phyloP scores from a whole-genome alignment of 768 basidiomycete species.

The Tubosaeta brunneosetosa region DNA sequence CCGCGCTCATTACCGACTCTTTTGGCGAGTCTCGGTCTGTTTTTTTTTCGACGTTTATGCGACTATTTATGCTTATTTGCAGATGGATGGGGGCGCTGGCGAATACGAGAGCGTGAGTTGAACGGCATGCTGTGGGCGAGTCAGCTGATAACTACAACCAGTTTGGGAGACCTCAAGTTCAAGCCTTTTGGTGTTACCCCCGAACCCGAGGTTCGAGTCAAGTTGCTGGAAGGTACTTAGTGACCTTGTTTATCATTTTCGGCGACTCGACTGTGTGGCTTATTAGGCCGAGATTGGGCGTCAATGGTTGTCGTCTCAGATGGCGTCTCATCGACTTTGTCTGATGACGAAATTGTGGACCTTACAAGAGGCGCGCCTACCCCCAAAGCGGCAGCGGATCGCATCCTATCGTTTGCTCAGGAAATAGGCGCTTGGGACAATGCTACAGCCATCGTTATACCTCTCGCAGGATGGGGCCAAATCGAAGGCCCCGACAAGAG shows the following conservation, averaged over 20 bases:
- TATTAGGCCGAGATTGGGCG: constrained; percentile 76
- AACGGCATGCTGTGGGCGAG: not conserved
- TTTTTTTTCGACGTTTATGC: not conserved
- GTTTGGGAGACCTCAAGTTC: constrained; percentile 84
- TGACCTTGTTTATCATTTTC: not conserved
- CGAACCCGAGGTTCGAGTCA: constrained; percentile 82
- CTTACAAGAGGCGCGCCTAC: constrained; percentile 67
- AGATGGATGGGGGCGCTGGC: constrained; percentile 95
- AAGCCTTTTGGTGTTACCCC: constrained; percentile 90
- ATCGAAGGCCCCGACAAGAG: constrained; percentile 78
- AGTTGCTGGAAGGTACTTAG: constrained; percentile 63
- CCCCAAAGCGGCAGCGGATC: constrained; percentile 77
- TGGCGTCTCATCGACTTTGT: constrained; percentile 85
- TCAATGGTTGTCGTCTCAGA: constrained; percentile 90
- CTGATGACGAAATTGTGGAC: constrained; percentile 93
- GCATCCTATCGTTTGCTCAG: constrained; percentile 81
- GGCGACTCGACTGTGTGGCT: not conserved
- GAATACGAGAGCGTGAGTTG: constrained; percentile 79
- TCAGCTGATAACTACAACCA: constrained; percentile 28
- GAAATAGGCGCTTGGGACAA: constrained; percentile 85
- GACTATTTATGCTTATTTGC: not conserved
- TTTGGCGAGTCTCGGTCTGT: constrained; percentile 85
- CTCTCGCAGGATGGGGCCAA: constrained; percentile 88
- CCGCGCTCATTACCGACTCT: constrained; percentile 85
- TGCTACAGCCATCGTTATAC: constrained; percentile 84